Evolutionary conservation across 2,329 filamentous ascomycete species (phyloP), one percentile per base, ranked within the genome.

Genomic region (Exserohilum turcica): DNA sequence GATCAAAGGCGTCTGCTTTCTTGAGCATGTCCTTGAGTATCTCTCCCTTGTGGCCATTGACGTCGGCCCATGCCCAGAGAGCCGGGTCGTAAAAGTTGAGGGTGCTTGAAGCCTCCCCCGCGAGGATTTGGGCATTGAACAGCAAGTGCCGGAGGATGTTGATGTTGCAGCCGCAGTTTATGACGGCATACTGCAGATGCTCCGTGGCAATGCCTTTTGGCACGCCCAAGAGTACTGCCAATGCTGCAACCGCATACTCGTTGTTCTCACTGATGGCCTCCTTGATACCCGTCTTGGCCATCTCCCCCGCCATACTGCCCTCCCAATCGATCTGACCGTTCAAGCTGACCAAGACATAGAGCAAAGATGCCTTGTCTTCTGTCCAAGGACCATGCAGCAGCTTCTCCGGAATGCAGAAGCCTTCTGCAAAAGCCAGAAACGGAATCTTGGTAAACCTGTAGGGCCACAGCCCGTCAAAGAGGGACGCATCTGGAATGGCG

Each of bases 361-460:
- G 63, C 16, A 74, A 37, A 3, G 59, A 62, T 6, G 64, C 60
- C 36, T 74, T 73, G 5, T 62, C 64, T 7, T 57, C 49, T 0
- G 65, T 65, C 67, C 68, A 74, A 1, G 71, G 70, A 1, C 71
- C 71, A 52, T 68, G 70, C n/a, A 75, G 56, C 27, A 74, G 48
- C 54, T 72, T 74, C 50, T 74, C 68, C 0, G 73, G 72, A 3
- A 75, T 59, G 13, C 52, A 48, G 33, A 74, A 72, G 0, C 64
- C 63, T 12, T 66, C 61, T 3, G 72, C 67, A 45, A 74, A 70
- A 13, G 64, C 55, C 9, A 73, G 60, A 45, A 70, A 71, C 3
- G 59, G 56, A 16, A 74, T 62, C 35, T 61, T 67, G 7, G 63
- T 68, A 33, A 74, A 72, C 28, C 57, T 63, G 52, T 62, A 68